Percentiles rank a stretch among this genome's conserved stretches.
Evolutionary conservation across 2,329 filamentous ascomycete genomes (phyloP).

Genomic region (Colletotrichum theobromicola): DNA sequence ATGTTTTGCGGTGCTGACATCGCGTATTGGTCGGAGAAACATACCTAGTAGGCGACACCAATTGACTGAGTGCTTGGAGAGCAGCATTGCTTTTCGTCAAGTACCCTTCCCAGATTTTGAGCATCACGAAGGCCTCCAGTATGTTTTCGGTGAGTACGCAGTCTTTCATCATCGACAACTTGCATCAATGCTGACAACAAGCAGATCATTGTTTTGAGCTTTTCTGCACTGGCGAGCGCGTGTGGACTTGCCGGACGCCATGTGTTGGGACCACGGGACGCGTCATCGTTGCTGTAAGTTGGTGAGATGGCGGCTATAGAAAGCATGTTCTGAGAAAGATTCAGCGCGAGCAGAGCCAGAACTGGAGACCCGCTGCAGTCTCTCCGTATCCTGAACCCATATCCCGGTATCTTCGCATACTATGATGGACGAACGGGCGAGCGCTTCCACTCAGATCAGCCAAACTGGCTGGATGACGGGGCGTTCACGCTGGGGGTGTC

Average conservation of each 20-base stretch:
- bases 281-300: neutral
- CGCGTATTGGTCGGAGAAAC: neutral
- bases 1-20: neutral
- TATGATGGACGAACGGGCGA: constrained; percentile 22
- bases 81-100: neutral
- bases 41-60: neutral
- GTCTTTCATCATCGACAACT: accelerated
- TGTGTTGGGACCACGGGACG: neutral
- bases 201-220: neutral
- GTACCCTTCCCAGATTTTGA: neutral
- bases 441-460: constrained; percentile 20
- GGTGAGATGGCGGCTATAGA: neutral
- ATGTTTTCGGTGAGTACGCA: neutral
- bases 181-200: neutral
- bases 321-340: neutral
- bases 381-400: constrained; percentile 10
- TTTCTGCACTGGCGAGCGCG: neutral
- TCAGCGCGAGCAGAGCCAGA: neutral
- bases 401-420: constrained; percentile 20
- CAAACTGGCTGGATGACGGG: constrained; percentile 23
- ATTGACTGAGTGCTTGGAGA: neutral
- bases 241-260: constrained; percentile 6
- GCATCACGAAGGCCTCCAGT: neutral
- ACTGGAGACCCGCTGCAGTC: constrained; percentile 12
- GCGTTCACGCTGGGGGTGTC: constrained; percentile 21